A percentile compares a stretch with the other conserved stretches of the same genome.
phyloP scores from a whole-genome alignment of 169 alveolate species.

The Plasmodium chabaudi region DNA sequence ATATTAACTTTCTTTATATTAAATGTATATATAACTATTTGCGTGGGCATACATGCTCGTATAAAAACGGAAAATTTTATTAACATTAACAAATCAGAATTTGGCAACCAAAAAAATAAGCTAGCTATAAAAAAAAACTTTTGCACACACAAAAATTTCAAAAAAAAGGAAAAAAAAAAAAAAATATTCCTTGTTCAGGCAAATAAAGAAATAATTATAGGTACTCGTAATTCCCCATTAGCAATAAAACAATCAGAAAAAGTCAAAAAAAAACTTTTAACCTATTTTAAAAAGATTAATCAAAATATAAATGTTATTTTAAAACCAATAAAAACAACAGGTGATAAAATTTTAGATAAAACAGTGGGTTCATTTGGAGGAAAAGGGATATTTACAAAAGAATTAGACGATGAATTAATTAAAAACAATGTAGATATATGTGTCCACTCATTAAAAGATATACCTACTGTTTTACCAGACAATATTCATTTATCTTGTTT shows the following conservation, averaged over 20 bases:
- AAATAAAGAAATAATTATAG: conserved; percentile 51
- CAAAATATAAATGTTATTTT: conserved; percentile 51
- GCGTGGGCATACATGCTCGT: conserved; percentile 32
- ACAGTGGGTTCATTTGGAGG: conserved; percentile 55
- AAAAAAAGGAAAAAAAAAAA: neutral
- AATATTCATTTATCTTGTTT: conserved; percentile 45
- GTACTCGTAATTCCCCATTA: conserved; percentile 68
- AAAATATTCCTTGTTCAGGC: conserved; percentile 10
- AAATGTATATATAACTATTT: conserved; percentile 12
- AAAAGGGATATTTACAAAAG: conserved; percentile 67
- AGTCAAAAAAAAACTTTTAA: conserved; percentile 30
- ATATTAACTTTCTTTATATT: conserved; percentile 2
- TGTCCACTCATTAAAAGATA: conserved; percentile 66
- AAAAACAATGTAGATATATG: conserved; percentile 53
- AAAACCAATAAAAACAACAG: conserved; percentile 65
- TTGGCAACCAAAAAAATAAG: conserved; percentile 4
- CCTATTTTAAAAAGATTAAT: conserved; percentile 49
- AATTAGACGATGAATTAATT: conserved; percentile 59
- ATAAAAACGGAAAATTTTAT: conserved; percentile 11
- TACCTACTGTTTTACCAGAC: conserved; percentile 52
- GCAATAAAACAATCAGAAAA: conserved; percentile 67
- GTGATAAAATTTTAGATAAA: conserved; percentile 53
- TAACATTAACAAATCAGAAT: conserved; percentile 7
- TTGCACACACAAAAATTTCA: conserved; percentile 17
- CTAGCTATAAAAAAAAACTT: conserved; percentile 10